Evolutionary conservation across 192 early-diverging fungal genomes (phyloP), one percentile per base, ranked within the genome.

Genomic region (Backusella circina): DNA sequence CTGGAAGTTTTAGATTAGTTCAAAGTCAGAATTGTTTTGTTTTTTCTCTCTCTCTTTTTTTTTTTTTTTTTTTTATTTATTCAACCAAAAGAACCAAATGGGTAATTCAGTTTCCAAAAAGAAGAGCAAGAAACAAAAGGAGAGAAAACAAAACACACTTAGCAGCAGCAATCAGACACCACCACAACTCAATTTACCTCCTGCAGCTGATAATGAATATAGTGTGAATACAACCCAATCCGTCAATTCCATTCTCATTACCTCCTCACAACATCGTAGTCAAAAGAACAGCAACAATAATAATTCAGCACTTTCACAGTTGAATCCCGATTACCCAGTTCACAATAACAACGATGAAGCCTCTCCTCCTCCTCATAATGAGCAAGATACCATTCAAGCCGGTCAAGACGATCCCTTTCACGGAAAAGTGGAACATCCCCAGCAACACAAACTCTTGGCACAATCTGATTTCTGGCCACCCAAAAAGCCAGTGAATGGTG

Each of bases 161-260:
- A 39, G 21, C 12, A 41, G 37, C 37, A 38, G 38, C 10, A 26
- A 15, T 13, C 36, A 26, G 4, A 10, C 68, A 26, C 8, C 36
- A 31, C 37, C 36, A 8, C 68, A 26, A 12, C 38, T 70, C 23
- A 36, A 70, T 30, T 35, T 35, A 35, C 65, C 38, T 16, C 26
- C 12, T 3, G 0, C 38, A 32, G 66, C 68, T 18, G 82, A 83
- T 37, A 83, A 83, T 71, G 82, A 83, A 18, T 73, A 71, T 31
- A 79, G 77, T 37, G 73, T 72, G 6, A 83, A 83, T 65, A 83
- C 82, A 1, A 75, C 82, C 6, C 74, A 78, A 23, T 83, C 82
- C 2, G 82, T 83, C 30, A 79, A 75, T 41, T 83, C 82, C 9
- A 83, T 83, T 61, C 66, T 83, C 18, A 74, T 78, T 15, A 78